Evolutionary conservation across 2,329 filamentous ascomycete species (phyloP), one percentile per base, ranked within the genome.

Genomic region (Aureobasidium leucospermi): DNA sequence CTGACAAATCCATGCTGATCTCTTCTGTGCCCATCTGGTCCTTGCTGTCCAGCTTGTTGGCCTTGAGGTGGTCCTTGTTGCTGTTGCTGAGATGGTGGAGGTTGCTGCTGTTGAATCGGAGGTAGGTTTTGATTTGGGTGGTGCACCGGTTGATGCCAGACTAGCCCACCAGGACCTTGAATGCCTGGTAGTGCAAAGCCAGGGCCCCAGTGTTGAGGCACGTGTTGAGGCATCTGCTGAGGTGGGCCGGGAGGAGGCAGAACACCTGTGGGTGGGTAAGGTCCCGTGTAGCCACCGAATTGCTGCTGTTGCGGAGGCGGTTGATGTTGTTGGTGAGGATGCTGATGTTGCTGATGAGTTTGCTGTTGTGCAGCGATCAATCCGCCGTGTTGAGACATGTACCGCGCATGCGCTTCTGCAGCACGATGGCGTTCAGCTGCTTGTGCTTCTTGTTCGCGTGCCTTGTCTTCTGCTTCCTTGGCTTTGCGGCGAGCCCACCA

Each of bases 401-500:
- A 58, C 11, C 43, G 13, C 10, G 47, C 48, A 47, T 59, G 58
- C 8, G 39, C 58, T 53, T 51, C 58, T 9, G 38, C 36, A 11
- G 58, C 58, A 16, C 58, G 58, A 42, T 52, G 28, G 4, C 58
- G 58, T 23, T 59, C 58, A 6, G 47, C 58, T 16, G 41, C 41
- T 38, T 59, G 58, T 10, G 38, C 41, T 28, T 51, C 46, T 6
- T 39, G 39, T 38, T 59, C 47, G 15, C 47, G 58, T 1, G 32
- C 45, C 19, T 61, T 61, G 23, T 62, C 56, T 42, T 67, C 62
- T 11, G 63, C 65, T 39, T 59, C 59, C 41, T 63, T 66, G 1
- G 71, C 73, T 61, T 77, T 77, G 7, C 75, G 69, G 61, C 74
- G 72, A 2, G 74, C 74, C 75, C 75, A 77, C 75, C 75, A 77